Conservation (phyloP, 2,329 filamentous ascomycete species). For the Arthrobotrys sphaeroides region DNA sequence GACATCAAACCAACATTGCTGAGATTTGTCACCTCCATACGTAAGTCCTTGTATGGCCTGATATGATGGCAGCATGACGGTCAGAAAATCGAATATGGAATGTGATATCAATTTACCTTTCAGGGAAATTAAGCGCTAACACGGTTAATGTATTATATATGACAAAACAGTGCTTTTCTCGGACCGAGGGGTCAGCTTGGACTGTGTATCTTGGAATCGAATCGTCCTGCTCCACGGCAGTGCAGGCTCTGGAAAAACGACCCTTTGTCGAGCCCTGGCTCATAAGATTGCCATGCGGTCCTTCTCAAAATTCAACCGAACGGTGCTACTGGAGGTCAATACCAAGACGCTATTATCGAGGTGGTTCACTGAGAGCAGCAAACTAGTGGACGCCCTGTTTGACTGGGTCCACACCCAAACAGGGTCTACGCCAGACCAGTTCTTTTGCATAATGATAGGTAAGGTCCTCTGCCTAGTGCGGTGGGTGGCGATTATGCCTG, state of each 20-base stretch:
- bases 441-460: conserved; percentile 49
- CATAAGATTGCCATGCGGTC: conserved; percentile 58
- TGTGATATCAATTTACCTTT: not conserved
- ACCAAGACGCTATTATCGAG: conserved; percentile 57
- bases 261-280: conserved; percentile 56
- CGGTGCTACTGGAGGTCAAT: conserved; percentile 56
- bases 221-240: conserved; percentile 56
- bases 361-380: conserved; percentile 57
- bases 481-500: conserved; percentile 29
- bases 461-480: not conserved
- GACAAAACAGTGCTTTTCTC: conserved; percentile 55
- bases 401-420: conserved; percentile 55
- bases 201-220: conserved; percentile 57
- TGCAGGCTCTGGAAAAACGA: conserved; percentile 57
- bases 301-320: conserved; percentile 55
- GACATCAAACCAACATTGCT: conserved; percentile 57
- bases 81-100: not conserved
- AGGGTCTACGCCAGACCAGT: conserved; percentile 13
- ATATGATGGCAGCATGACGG: not conserved
- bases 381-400: conserved; percentile 56
- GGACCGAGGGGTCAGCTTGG: conserved; percentile 55
- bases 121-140: not conserved
- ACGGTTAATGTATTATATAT: not conserved
- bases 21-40: conserved; percentile 56
- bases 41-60: conserved; percentile 29